These are phyloP conservation scores for Pichia sp. DNA, from an alignment of 1,139 yeast species.

Conservation along the genomic window DNA sequence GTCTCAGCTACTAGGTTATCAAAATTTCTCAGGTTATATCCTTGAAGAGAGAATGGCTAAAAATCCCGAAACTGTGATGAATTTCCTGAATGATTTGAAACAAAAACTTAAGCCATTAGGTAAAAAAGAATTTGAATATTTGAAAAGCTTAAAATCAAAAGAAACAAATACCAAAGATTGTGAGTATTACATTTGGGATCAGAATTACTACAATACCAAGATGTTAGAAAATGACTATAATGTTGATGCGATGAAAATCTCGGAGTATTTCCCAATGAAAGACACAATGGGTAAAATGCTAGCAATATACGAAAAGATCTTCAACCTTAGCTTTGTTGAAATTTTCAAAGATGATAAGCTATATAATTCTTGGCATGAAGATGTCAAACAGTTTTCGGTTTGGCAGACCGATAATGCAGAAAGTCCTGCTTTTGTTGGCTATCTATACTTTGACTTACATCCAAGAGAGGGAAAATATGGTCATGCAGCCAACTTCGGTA, in stretches of 20 bases:
- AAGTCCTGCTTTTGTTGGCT: slow-evolving; percentile 62
- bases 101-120: slow-evolving; percentile 53
- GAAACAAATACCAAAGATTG: slow-evolving; percentile 33
- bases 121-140: slow-evolving; percentile 38
- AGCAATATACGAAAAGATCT: slow-evolving; percentile 56
- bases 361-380: slow-evolving; percentile 60
- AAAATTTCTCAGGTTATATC: slow-evolving; percentile 57
- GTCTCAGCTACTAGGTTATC: slow-evolving; percentile 58
- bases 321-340: slow-evolving; percentile 58
- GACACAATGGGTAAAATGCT: slow-evolving; percentile 63
- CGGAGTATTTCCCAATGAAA: slow-evolving; percentile 73
- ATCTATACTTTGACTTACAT: slow-evolving; percentile 72
- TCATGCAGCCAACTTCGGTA: slow-evolving; percentile 77
- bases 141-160: slow-evolving; percentile 45
- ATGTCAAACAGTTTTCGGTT: slow-evolving; percentile 67
- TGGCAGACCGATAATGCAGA: slow-evolving; percentile 48
- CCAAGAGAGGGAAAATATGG: slow-evolving; percentile 84
- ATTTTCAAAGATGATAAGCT: slow-evolving; percentile 28
- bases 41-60: slow-evolving; percentile 80
- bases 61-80: slow-evolving; percentile 46
- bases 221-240: slow-evolving; percentile 58
- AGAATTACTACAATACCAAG: slow-evolving; percentile 53
- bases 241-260: slow-evolving; percentile 62
- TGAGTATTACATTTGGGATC: slow-evolving; percentile 67
- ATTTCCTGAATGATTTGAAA: slow-evolving; percentile 55